These are phyloP conservation scores for Trichocomaceae sp. DNA, from an alignment of 2,329 filamentous ascomycete genomes.

Conservation along the genomic window DNA sequence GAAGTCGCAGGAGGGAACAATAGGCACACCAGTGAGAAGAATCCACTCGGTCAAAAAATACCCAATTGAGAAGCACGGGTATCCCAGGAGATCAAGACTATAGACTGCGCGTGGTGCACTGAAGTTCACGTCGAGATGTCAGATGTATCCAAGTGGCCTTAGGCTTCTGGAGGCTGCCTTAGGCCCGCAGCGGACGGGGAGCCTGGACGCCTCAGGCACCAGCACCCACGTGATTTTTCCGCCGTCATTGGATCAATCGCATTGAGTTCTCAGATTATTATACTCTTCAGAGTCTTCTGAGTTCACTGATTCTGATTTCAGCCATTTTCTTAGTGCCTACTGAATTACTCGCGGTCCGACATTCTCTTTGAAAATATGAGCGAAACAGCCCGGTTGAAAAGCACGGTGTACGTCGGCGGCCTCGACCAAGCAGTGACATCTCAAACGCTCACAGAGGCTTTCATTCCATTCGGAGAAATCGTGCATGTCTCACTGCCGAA, in stretches of 20 bases:
- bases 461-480: conserved; percentile 95
- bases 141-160: conserved; percentile 40
- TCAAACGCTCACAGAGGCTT: conserved; percentile 75
- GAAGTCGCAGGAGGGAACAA: conserved; percentile 8
- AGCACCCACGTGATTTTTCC: conserved; percentile 4
- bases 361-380: conserved; percentile 47
- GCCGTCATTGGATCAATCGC: background rate
- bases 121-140: too few relatives aligned
- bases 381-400: conserved; percentile 74
- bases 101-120: too few relatives aligned
- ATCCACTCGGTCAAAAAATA: background rate
- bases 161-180: background rate
- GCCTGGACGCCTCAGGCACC: conserved; percentile 8
- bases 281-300: too few relatives aligned
- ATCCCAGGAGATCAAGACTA: background rate
- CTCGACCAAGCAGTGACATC: conserved; percentile 71
- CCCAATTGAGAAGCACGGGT: background rate
- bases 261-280: background rate
- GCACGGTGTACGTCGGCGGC: conserved; percentile 87
- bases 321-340: background rate
- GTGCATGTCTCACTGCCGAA: conserved; percentile 85
- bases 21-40: conserved; percentile 13
- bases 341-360: background rate
- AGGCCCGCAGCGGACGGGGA: background rate
- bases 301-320: too few relatives aligned